These are phyloP conservation scores for Schwanniomyces polymorphus DNA, from an alignment of 805 yeast species.

Conservation along the genomic window DNA sequence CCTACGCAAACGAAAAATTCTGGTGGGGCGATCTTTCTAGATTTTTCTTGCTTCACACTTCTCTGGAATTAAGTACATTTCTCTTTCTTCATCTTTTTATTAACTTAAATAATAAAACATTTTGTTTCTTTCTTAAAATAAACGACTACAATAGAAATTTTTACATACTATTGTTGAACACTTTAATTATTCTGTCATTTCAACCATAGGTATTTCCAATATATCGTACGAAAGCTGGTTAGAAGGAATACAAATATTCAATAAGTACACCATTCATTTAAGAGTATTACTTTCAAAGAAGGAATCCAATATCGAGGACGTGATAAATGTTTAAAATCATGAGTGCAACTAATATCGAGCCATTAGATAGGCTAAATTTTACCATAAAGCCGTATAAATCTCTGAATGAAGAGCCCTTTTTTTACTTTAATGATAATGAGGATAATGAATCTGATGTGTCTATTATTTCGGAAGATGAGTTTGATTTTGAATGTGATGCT, in stretches of 20 bases:
- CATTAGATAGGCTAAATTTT: constrained; percentile 8
- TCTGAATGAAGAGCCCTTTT: constrained; percentile 1
- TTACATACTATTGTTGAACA: too few relatives aligned
- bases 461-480: constrained; percentile 2
- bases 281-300: neutral
- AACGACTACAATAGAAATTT: too few relatives aligned
- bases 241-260: too few relatives aligned
- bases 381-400: constrained; percentile 7
- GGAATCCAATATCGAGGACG: too few relatives aligned
- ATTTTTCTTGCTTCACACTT: neutral
- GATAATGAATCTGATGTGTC: constrained; percentile 3
- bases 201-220: too few relatives aligned
- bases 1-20: neutral
- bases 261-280: neutral
- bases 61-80: neutral
- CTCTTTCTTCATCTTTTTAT: neutral
- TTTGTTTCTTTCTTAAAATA: too few relatives aligned
- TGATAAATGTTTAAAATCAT: constrained; percentile 6
- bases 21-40: neutral
- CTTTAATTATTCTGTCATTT: too few relatives aligned
- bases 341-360: constrained; percentile 8
- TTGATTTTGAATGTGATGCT: neutral
- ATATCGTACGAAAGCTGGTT: too few relatives aligned
- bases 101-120: too few relatives aligned
- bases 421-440: constrained; percentile 3